Conservation (phyloP, 331 rosid genomes). For the Ulmus americana region DNA sequence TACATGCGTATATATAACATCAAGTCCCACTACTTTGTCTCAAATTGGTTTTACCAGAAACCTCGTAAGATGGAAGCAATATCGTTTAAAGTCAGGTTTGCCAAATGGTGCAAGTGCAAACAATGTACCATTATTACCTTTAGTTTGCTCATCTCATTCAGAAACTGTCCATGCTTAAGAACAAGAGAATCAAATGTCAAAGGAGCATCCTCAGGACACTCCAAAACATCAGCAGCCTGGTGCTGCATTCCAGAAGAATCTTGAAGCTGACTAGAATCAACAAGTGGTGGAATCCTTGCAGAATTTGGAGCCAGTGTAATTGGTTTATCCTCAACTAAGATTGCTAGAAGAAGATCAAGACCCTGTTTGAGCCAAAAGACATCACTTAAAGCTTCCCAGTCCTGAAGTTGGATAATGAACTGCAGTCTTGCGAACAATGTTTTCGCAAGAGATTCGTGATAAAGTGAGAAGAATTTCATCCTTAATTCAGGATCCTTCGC, state of each 20-base stretch:
- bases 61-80: constrained; percentile 3
- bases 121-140: constrained; percentile 46
- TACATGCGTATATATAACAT: not conserved
- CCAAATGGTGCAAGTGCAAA: not conserved
- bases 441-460: constrained; percentile 84
- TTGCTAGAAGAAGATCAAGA: constrained; percentile 92
- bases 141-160: constrained; percentile 85
- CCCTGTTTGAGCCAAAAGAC: constrained; percentile 99
- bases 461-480: constrained; percentile 73
- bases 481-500: constrained; percentile 89
- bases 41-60: constrained; percentile 6
- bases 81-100: not conserved
- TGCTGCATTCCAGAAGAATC: constrained; percentile 70
- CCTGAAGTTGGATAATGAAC: constrained; percentile 78
- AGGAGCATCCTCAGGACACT: constrained; percentile 66
- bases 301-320: constrained; percentile 94
- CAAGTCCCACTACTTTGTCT: not conserved
- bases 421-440: constrained; percentile 78
- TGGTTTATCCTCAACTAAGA: constrained; percentile 88
- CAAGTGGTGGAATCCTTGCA: constrained; percentile 81
- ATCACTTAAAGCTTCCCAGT: constrained; percentile 94
- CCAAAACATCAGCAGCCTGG: constrained; percentile 62
- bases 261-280: constrained; percentile 48
- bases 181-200: constrained; percentile 79
- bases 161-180: constrained; percentile 74